Evolutionary conservation across 2,329 filamentous ascomycete species (phyloP).

Genomic region (Fusarium nygamai): DNA sequence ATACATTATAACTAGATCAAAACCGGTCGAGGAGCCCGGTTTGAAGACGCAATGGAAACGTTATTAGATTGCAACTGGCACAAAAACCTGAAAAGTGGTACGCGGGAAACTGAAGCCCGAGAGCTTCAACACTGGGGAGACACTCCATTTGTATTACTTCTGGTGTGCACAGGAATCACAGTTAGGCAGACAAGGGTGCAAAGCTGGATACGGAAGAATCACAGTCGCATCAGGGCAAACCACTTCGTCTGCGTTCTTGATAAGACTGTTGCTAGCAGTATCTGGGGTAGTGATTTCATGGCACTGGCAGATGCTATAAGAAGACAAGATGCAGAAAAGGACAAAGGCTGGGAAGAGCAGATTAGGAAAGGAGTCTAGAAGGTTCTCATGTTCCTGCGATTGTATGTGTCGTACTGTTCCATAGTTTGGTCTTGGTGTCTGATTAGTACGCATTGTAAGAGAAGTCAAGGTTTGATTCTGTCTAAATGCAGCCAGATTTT

Average conservation of each 20-base stretch:
- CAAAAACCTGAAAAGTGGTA: neutral
- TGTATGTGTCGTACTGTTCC: too few species aligned
- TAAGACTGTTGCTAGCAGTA: neutral
- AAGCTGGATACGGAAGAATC: neutral
- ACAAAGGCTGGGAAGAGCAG: neutral
- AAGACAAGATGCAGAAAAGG: neutral
- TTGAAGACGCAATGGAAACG: neutral
- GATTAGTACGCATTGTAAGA: too few species aligned
- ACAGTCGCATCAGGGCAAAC: neutral
- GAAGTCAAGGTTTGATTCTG: too few species aligned
- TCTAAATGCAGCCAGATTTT: too few species aligned
- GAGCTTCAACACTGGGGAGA: neutral
- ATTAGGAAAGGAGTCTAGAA: neutral
- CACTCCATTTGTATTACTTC: neutral
- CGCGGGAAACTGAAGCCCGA: neutral
- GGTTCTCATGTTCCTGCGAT: too few species aligned
- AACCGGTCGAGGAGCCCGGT: neutral
- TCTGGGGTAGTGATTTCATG: neutral
- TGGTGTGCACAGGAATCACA: neutral
- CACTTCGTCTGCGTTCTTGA: neutral
- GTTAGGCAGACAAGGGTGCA: neutral
- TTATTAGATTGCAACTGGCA: neutral
- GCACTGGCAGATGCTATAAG: neutral
- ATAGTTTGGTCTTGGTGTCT: too few species aligned
- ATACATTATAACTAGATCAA: neutral